A percentile compares a stretch with the other conserved stretches of the same genome.
phyloP scores from a whole-genome alignment of 306 rosid species.

The Dalbergia oliveri region DNA sequence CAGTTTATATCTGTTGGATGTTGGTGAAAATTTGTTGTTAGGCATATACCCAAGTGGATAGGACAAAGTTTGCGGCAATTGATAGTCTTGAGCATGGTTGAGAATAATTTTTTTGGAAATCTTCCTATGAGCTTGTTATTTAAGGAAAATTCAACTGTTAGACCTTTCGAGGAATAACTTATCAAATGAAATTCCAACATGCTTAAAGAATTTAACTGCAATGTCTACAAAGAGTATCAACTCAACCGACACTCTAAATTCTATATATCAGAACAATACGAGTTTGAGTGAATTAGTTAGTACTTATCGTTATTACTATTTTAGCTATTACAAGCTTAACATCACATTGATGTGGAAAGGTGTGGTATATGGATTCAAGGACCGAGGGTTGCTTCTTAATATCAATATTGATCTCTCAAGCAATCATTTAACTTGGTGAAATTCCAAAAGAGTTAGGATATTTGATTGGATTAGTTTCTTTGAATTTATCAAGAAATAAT shows the following conservation, averaged over 20 bases:
- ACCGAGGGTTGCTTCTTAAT: too few relatives aligned
- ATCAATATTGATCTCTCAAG: constrained; percentile 36
- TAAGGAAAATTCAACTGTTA: neutral
- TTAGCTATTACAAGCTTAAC: too few relatives aligned
- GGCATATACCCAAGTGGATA: constrained; percentile 37
- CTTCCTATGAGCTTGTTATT: neutral
- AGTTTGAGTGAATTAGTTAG: too few relatives aligned
- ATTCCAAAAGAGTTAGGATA: neutral
- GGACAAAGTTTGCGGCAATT: constrained; percentile 18
- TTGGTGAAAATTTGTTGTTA: neutral
- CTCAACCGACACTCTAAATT: too few relatives aligned
- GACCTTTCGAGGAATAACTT: constrained; percentile 16
- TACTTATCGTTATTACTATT: too few relatives aligned
- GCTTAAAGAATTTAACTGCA: constrained; percentile 14
- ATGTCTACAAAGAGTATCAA: neutral
- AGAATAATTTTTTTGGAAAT: neutral
- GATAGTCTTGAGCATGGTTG: constrained; percentile 5
- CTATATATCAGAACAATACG: too few relatives aligned
- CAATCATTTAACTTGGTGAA: neutral
- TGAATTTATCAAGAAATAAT: constrained; percentile 28
- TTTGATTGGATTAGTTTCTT: neutral
- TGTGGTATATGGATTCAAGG: neutral
- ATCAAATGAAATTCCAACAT: neutral
- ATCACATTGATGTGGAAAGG: neutral
- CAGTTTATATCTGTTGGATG: neutral